Conservation (phyloP, 306 rosid genomes). For the Urtica urens region DNA sequence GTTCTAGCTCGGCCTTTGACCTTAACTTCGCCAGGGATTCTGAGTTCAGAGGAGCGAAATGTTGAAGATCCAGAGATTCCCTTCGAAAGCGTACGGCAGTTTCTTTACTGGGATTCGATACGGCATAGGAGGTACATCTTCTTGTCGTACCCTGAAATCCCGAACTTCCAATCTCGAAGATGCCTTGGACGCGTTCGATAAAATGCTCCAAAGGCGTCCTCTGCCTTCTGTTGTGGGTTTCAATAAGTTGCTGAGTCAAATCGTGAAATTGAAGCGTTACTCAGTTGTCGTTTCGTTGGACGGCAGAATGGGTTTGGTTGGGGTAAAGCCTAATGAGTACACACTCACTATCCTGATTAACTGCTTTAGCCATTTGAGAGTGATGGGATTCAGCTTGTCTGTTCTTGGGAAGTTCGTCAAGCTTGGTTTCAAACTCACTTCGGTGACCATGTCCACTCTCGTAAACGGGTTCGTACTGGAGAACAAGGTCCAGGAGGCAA, state of each 20-base stretch:
- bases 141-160: background rate
- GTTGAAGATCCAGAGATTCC: background rate
- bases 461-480: conserved; percentile 21
- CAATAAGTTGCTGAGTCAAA: conserved; percentile 19
- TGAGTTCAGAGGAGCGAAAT: too few species aligned
- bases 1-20: too few species aligned
- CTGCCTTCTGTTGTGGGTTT: conserved; percentile 28
- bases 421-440: conserved; percentile 25
- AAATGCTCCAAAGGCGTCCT: conserved; percentile 21
- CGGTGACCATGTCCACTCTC: conserved; percentile 23
- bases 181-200: background rate
- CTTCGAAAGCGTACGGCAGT: too few species aligned
- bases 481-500: conserved; percentile 19
- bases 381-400: conserved; percentile 21
- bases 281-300: conserved; percentile 11
- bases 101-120: too few species aligned
- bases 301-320: conserved; percentile 17
- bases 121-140: too few species aligned
- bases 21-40: too few species aligned
- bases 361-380: conserved; percentile 22
- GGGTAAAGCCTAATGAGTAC: conserved; percentile 14
- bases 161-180: conserved; percentile 7
- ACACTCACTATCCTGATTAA: conserved; percentile 20
- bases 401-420: conserved; percentile 6
- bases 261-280: conserved; percentile 12